Base-by-base conservation (phyloP, 805 yeast species). In the Metschnikowia similis region DNA sequence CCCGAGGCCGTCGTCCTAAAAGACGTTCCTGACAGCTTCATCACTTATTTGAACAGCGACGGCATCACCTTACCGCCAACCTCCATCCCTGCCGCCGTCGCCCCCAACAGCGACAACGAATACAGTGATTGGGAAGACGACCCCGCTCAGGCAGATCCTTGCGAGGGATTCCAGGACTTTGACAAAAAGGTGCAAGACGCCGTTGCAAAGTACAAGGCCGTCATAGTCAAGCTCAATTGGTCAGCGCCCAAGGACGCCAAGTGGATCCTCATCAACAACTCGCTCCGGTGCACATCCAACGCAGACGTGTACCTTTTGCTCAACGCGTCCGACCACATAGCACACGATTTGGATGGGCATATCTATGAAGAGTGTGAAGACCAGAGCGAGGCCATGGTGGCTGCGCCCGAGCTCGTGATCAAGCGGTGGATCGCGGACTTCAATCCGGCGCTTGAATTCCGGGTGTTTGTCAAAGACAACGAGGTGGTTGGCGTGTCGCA, bases 161-260 rank as follows among this genome's bases (percentile, higher is more conserved):
- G 47, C 9, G 52, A 50, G 6, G 37, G 49, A 27, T 89, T 90
- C 57, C 72, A 72, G 8, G 84, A 79, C 0, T 70, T 90, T 17
- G 95, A 91, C 60, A 57, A 69, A 0, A 58, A 72, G 39, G 72
- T 92, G 14, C 69, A 69, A 34, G 51, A 57, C 0, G 61, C 74
- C 0, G 78, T 94, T 11, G 71, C 74, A 39, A 70, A 77, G 28
- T 67, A 64, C 43, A 85, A 86, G 0, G 69, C 81, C 1, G 89
- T 90, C 2, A 77, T 89, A 1, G 98, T 98, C 1, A 94, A 94
- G 62, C 71, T 92, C 57, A 94, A 94, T 71, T 94, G 99, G 99
- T 89, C 97, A 0, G 87, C 97, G 1, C 99, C 99, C 1, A 85
- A 84, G 62, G 99, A 94, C 68, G 88, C 98, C 1, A 80, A 84